Percentiles rank a stretch among this genome's conserved stretches.
phyloP scores from a whole-genome alignment of 495 filamentous ascomycete genomes.

The Hypoxylon fragiforme region DNA sequence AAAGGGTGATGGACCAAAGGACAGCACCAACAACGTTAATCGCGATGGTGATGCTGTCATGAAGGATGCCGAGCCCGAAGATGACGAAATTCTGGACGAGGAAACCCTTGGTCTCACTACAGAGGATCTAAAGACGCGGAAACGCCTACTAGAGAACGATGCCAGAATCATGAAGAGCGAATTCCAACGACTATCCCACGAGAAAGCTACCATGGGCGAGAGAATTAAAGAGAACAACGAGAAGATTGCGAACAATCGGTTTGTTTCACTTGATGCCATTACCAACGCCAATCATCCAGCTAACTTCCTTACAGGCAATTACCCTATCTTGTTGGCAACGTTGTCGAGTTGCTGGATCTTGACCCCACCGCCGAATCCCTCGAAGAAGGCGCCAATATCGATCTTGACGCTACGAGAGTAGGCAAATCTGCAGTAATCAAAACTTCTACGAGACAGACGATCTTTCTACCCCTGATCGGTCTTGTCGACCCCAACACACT shows the following conservation, averaged over 20 bases:
- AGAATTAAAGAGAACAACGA: conserved; percentile 99
- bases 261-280: conserved; percentile 32
- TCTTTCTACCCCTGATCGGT: conserved; percentile 97
- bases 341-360: conserved; percentile 94
- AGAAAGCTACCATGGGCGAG: conserved; percentile 91
- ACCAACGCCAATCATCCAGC: conserved; percentile 14
- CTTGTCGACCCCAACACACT: conserved; percentile 92
- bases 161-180: conserved; percentile 98
- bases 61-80: conserved; percentile 74
- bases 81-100: conserved; percentile 81
- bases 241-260: conserved; percentile 99
- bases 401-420: conserved; percentile 93
- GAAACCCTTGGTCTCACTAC: conserved; percentile 90
- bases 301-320: conserved; percentile 69
- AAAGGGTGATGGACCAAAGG: conserved; percentile 67
- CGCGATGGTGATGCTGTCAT: conserved; percentile 82
- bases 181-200: conserved; percentile 88
- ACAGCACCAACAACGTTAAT: conserved; percentile 58
- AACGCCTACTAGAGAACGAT: conserved; percentile 92
- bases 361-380: conserved; percentile 94
- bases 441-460: conserved; percentile 98
- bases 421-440: conserved; percentile 99
- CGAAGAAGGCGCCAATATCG: conserved; percentile 97
- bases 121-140: conserved; percentile 85
- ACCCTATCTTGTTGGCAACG: conserved; percentile 97